phyloP scores from a whole-genome alignment of 73 alveolate species.

The Paramecium tetraurelia region DNA sequence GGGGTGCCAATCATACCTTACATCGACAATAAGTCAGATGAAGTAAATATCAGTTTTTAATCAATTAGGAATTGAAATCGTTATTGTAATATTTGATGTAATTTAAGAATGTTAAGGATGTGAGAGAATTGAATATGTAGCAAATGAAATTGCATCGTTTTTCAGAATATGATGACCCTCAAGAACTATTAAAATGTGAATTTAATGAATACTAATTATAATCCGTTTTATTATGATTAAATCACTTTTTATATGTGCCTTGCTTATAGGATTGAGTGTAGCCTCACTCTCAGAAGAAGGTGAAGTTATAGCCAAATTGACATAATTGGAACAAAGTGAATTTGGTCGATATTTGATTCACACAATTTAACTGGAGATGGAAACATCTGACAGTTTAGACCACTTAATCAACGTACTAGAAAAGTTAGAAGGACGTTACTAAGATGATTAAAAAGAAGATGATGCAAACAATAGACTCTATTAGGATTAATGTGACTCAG shows the following conservation, averaged over 20 bases:
- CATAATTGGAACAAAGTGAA: background rate
- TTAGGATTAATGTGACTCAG: constrained; percentile 14
- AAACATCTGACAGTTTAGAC: constrained; percentile 40
- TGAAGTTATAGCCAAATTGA: background rate
- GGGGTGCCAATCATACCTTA: constrained; percentile 86
- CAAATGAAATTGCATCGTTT: constrained; percentile 10
- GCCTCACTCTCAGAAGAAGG: constrained; percentile 9
- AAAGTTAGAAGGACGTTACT: background rate
- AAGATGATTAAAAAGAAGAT: constrained; percentile 37
- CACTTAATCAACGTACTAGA: background rate
- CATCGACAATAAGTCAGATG: constrained; percentile 77
- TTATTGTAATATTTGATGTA: constrained; percentile 6
- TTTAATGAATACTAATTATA: constrained; percentile 23
- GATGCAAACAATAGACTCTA: constrained; percentile 24
- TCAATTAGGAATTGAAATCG: constrained; percentile 33
- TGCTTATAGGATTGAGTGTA: background rate
- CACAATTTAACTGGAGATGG: background rate
- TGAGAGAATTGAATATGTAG: constrained; percentile 29
- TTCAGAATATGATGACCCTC: constrained; percentile 46
- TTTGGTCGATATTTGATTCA: constrained; percentile 22
- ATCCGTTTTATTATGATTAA: constrained; percentile 35
- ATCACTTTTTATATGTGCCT: background rate
- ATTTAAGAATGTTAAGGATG: constrained; percentile 17
- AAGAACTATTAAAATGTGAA: constrained; percentile 26
- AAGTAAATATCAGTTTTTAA: background rate